phyloP scores from a whole-genome alignment of 1,284 basidiomycete species.

The Ceratobasidium sp. region DNA sequence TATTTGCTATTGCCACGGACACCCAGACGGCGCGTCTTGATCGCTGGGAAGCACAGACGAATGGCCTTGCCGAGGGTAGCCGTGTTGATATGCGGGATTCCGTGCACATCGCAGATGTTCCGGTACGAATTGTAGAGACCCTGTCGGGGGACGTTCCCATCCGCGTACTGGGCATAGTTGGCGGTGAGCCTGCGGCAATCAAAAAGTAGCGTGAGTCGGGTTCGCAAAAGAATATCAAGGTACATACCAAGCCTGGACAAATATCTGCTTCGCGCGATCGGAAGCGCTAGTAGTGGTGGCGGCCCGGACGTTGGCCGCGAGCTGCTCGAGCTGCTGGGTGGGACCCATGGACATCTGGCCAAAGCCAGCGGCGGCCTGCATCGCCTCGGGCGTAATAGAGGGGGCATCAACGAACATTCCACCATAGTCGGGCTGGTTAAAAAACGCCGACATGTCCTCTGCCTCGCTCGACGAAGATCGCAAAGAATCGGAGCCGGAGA shows the following conservation, averaged over 20 bases:
- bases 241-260: conserved; percentile 85
- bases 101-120: conserved; percentile 87
- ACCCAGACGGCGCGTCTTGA: conserved; percentile 91
- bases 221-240: not conserved
- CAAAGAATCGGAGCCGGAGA: conserved; percentile 57
- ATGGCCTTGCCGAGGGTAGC: conserved; percentile 95
- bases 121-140: conserved; percentile 92
- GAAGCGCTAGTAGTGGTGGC: conserved; percentile 89
- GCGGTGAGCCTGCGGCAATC: conserved; percentile 72
- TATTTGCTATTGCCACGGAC: conserved; percentile 93
- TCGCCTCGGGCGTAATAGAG: conserved; percentile 58
- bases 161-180: conserved; percentile 89
- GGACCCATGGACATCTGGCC: conserved; percentile 76
- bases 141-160: conserved; percentile 88
- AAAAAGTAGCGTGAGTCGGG: conserved; percentile 47
- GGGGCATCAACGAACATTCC: conserved; percentile 62
- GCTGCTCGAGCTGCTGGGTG: conserved; percentile 82
- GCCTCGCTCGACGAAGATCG: conserved; percentile 86
- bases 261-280: conserved; percentile 87
- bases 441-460: conserved; percentile 72
- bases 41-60: conserved; percentile 88
- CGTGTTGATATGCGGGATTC: conserved; percentile 92
- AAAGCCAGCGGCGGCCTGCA: conserved; percentile 59
- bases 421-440: conserved; percentile 64
- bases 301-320: conserved; percentile 84